Conservation (phyloP, 495 filamentous ascomycete species). For the Extremus antarcticus region DNA sequence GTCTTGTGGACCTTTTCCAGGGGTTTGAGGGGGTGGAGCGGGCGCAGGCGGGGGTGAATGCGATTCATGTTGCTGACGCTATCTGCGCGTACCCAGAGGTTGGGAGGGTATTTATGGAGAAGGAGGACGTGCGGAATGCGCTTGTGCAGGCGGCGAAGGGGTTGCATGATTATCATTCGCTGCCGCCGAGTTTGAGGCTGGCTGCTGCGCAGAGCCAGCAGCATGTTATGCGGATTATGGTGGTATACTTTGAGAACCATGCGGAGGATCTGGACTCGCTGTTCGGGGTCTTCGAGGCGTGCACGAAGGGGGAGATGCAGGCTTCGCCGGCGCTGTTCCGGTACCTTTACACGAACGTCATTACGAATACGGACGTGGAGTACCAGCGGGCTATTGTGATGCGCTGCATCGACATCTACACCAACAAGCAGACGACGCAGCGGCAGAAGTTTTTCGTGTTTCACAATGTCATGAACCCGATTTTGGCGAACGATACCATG, state of each 20-base stretch:
- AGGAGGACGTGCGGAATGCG: slow-evolving; percentile 58
- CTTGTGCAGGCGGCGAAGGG: slow-evolving; percentile 60
- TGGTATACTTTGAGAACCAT: slow-evolving; percentile 61
- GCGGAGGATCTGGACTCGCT: slow-evolving; percentile 75
- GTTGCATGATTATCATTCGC: slow-evolving; percentile 55
- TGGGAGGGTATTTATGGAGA: slow-evolving; percentile 65
- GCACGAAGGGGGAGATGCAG: slow-evolving; percentile 74
- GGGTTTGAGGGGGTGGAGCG: slow-evolving; percentile 39
- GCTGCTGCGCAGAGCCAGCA: slow-evolving; percentile 80
- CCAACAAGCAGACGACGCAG: slow-evolving; percentile 52
- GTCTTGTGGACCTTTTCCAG: slow-evolving; percentile 47
- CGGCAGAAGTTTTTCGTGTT: slow-evolving; percentile 89
- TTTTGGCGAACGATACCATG: slow-evolving; percentile 94
- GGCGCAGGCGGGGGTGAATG: slow-evolving; percentile 70
- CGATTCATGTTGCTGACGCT: slow-evolving; percentile 71
- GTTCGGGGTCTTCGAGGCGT: slow-evolving; percentile 75
- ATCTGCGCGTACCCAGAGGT: slow-evolving; percentile 50
- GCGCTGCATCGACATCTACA: slow-evolving; percentile 80
- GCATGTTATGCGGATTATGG: slow-evolving; percentile 77
- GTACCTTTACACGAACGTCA: slow-evolving; percentile 78
- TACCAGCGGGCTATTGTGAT: slow-evolving; percentile 78
- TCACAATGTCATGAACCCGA: slow-evolving; percentile 86
- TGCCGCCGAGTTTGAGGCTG: slow-evolving; percentile 65
- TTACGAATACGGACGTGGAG: slow-evolving; percentile 74
- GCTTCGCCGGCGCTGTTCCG: slow-evolving; percentile 59